Base-by-base conservation (phyloP, 1,284 basidiomycete species). In the Ceratobasidium sp. region DNA sequence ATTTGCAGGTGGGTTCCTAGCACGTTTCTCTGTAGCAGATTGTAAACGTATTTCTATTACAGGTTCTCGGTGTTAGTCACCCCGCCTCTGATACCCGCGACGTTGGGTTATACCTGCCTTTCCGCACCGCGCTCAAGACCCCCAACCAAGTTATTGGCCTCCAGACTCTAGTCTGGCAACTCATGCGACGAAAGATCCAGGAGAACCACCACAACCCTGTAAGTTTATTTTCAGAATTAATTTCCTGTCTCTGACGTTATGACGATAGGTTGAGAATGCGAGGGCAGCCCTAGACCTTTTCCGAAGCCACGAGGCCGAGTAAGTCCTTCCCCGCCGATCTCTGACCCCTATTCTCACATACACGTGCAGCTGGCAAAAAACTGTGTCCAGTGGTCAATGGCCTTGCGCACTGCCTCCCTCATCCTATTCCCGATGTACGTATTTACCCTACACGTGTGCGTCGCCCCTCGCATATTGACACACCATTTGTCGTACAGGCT, bases 11-110 rank as follows among this genome's bases (percentile, higher is more conserved):
- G 75, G 69, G 75, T 75, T 62, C 67, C 55, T 50, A 67, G 60
- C 55, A 60, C 49, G 27, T 45, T 32, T 57, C 55, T 35, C 17
- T 70, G 57, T 32, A 34, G 32, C 42, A 40, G 45, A 62, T 43
- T 38, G 22, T 29, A 40, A 25, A 35, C 32, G 20, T 17, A 20
- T 40, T 34, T 38, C 2, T 40, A 34, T 27, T 54, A 20, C 45
- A 87, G 86, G 91, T 93, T 22, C 82, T 92, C 60, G 91, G 91
- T n/a, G 86, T 93, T 70, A 87, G 89, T 13, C 91, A 92, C 77
- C 85, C 86, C 27, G 89, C 90, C 10, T 86, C 88, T n/a, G 82
- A 83, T 58, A 92, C 91, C n/a, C 85, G 91, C 68, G 91, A 93
- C 74, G 88, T 91, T 49, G 91, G 86, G 1, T 78, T 93, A 34